Evolutionary conservation across 2,329 filamentous ascomycete species (phyloP), one percentile per base, ranked within the genome.

Genomic region (Fusarium hostae): DNA sequence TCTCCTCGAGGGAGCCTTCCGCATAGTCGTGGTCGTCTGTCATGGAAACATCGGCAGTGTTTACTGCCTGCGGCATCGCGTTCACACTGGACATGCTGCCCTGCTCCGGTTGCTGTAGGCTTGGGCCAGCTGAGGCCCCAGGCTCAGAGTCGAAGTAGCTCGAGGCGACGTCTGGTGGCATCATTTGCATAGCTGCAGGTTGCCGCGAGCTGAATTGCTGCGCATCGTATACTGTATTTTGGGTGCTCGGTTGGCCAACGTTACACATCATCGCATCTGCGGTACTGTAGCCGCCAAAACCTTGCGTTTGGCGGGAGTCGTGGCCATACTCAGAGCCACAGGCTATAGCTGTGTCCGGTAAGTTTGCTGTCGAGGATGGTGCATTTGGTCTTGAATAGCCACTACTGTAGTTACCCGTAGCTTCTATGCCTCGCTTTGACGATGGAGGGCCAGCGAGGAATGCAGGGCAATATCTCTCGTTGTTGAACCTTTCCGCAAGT

Each of bases 181-280:
- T 86, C 83, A 94, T 92, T 80, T 94, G 92, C 83, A 96, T 89
- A 68, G 88, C 89, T 86, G 92, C 89, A 83, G 91, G 88, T 79
- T 94, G 92, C 84, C 92, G 91, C 75, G 90, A 85, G 78, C 91
- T 87, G 84, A 94, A 97, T 79, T 91, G 91, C 79, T 91, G 89
- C 78, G 89, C 84, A 81, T 95, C 92, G 84, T 97, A 97, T 82
- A 91, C 86, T 84, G 89, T 81, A 83, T 84, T 85, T 82, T 89
- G 88, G 71, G 86, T 83, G 68, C 84, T 85, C 77, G 89, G 84
- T 79, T 91, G 90, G 78, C 87, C 85, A 77, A 95, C 91, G 83
- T 90, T 91, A 85, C 96, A 97, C 87, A 96, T 91, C 84, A 95
- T 90, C 71, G 89, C 88, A 60, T 88, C 84, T 40, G 74, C 70